Conservation (phyloP, 306 rosid species). For the Quercus aquifolioides region DNA sequence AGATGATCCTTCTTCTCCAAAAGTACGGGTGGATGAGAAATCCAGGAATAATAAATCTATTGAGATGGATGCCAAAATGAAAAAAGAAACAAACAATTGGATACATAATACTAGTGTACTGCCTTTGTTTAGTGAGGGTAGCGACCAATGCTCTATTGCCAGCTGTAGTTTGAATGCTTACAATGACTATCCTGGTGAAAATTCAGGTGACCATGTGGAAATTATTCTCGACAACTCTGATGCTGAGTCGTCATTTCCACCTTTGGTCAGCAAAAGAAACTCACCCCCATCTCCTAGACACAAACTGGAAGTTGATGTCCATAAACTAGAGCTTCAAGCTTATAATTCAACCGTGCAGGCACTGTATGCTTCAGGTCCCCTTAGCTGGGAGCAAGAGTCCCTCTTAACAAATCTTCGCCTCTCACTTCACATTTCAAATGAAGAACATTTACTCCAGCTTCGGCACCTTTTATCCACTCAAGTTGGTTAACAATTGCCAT, state of each 20-base stretch:
- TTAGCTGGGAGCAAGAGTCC: slow-evolving; percentile 36
- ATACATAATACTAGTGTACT: too few species aligned
- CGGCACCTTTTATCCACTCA: slow-evolving; percentile 23
- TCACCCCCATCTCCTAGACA: too few species aligned
- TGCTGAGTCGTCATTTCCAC: too few species aligned
- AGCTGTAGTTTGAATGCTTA: slow-evolving; percentile 23
- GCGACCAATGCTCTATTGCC: slow-evolving; percentile 10
- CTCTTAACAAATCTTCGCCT: slow-evolving; percentile 33
- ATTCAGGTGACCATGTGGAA: too few species aligned
- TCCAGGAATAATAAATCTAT: too few species aligned
- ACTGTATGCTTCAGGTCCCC: slow-evolving; percentile 30
- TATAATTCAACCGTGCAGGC: slow-evolving; percentile 25
- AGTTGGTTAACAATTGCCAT: background rate
- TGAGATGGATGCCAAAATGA: too few species aligned
- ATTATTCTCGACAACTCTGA: too few species aligned
- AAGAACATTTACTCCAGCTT: slow-evolving; percentile 30
- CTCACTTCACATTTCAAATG: slow-evolving; percentile 25
- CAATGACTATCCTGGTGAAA: too few species aligned
- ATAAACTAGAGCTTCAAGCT: slow-evolving; percentile 25
- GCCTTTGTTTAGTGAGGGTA: too few species aligned
- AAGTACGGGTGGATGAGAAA: background rate
- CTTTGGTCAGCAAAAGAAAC: too few species aligned
- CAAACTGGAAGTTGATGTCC: slow-evolving; percentile 7
- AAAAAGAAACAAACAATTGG: too few species aligned
- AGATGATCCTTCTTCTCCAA: background rate